Evolutionary conservation across 1,139 yeast species (phyloP), one percentile per base, ranked within the genome.

Genomic region (Candida labiduridarum): DNA sequence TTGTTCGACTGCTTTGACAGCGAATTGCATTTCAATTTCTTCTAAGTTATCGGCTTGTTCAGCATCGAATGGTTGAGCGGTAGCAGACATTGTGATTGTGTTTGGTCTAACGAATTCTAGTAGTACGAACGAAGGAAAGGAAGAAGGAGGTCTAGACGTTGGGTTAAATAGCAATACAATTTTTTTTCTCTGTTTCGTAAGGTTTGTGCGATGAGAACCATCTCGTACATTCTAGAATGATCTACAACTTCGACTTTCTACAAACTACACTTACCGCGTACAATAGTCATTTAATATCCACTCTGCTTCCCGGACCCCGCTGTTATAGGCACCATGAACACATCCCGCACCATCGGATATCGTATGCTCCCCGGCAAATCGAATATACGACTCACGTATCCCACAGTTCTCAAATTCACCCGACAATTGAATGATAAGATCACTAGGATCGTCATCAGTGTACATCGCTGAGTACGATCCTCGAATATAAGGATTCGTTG

Each of bases 1-100:
- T 69, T 95, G 98, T 69, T 83, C 85, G 25, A 95, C 99, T 8
- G 98, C 99, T 72, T 89, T 91, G 56, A 95, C 99, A 47, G 99
- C 98, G 65, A 94, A 94, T 74, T 92, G 97, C 80, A 84, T 89
- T 71, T 92, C 98, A 63, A 94, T 89, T 57, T 79, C 86, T 64
- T 80, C 85, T 55, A 79, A 69, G 71, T 82, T 82, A 49, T 82
- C 85, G 16, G 86, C 84, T 51, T 69, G 72, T 58, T 82, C 85
- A 14, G 85, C 83, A 57, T 76, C 73, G 58, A 78, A 75, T 59
- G 59, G 59, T 46, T 43, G 40, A 29, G 35, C 36, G 15, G 45
- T 31, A 31, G 70, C 59, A 33, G 45, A 43, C 45, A 43, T 43
- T 7, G 9, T 38, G 4, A 9, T 4, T 19, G 16, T 22, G 15